These are phyloP conservation scores for Penicillium sp. DNA, from an alignment of 2,329 filamentous ascomycete genomes.

Conservation along the genomic window DNA sequence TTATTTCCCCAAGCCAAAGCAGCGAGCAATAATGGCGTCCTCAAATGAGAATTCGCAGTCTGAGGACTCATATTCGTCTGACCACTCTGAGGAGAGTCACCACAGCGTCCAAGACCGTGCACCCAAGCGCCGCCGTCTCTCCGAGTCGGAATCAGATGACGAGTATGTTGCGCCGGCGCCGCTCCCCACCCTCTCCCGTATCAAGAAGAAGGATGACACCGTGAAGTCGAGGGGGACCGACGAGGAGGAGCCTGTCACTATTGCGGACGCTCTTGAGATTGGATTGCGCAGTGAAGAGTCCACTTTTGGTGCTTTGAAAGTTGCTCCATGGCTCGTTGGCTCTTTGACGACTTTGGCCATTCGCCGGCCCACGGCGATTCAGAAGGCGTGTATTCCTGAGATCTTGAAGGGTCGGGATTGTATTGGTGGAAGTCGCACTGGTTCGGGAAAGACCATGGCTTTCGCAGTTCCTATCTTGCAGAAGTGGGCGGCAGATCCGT, in stretches of 20 bases:
- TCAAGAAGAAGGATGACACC: conserved; percentile 38
- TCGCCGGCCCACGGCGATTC: conserved; percentile 84
- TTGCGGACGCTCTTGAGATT: conserved; percentile 41
- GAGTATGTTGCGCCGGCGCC: conserved; percentile 34
- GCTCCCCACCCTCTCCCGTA: conserved; percentile 40
- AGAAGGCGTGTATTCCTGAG: conserved; percentile 87
- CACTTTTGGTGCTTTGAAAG: conserved; percentile 69
- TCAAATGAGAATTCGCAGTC: conserved; percentile 22
- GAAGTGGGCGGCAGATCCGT: conserved; percentile 87
- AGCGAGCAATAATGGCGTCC: conserved; percentile 29
- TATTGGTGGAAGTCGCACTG: conserved; percentile 90
- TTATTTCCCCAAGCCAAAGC: conserved; percentile 26
- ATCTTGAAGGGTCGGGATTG: conserved; percentile 89
- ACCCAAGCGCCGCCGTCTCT: conserved; percentile 41
- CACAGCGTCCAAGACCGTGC: conserved; percentile 29
- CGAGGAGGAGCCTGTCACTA: conserved; percentile 38
- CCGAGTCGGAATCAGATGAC: conserved; percentile 34
- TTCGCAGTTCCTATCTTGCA: conserved; percentile 94
- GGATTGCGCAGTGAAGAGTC: conserved; percentile 45
- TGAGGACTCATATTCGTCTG: conserved; percentile 26
- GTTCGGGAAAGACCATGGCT: conserved; percentile 95
- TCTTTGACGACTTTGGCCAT: conserved; percentile 78
- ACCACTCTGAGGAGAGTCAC: conserved; percentile 19
- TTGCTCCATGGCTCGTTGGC: conserved; percentile 83
- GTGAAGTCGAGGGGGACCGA: conserved; percentile 16